phyloP scores from a whole-genome alignment of 805 yeast species.

The Cyberlindnera euphorbiae region DNA sequence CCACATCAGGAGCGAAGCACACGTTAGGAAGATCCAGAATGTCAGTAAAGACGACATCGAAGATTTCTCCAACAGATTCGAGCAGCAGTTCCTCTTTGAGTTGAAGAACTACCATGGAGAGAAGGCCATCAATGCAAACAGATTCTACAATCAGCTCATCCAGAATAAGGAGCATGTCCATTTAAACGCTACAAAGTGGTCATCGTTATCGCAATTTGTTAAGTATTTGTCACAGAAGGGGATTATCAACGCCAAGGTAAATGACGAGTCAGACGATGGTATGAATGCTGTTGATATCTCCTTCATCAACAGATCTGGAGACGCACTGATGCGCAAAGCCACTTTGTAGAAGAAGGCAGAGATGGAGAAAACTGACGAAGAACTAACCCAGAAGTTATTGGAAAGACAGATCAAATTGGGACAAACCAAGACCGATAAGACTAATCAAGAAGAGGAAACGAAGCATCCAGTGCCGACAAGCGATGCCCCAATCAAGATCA shows the following conservation, averaged over 20 bases:
- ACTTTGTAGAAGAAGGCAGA: conserved; percentile 33
- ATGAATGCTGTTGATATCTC: conserved; percentile 40
- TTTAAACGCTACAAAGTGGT: conserved; percentile 85
- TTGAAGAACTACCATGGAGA: conserved; percentile 74
- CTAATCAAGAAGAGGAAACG: conserved; percentile 44
- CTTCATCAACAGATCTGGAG: conserved; percentile 52
- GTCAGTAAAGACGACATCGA: conserved; percentile 47
- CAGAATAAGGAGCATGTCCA: conserved; percentile 80
- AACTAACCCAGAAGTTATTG: conserved; percentile 37
- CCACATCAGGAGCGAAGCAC: conserved; percentile 81
- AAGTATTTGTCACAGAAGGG: conserved; percentile 54
- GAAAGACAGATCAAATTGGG: conserved; percentile 44
- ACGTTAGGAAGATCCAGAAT: conserved; percentile 51
- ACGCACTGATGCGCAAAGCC: conserved; percentile 38
- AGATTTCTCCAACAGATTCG: conserved; percentile 56
- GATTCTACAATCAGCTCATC: conserved; percentile 87
- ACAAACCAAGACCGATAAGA: conserved; percentile 26
- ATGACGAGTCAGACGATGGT: conserved; percentile 28
- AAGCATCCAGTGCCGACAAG: not conserved
- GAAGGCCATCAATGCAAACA: conserved; percentile 72
- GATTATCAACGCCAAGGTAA: conserved; percentile 43
- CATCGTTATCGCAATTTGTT: conserved; percentile 63
- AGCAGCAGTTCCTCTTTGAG: conserved; percentile 56
- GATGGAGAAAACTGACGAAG: conserved; percentile 40
- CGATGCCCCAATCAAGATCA: conserved; percentile 14